These are phyloP conservation scores for Termitomyces sp. DNA, from an alignment of 768 basidiomycete species.

Conservation along the genomic window DNA sequence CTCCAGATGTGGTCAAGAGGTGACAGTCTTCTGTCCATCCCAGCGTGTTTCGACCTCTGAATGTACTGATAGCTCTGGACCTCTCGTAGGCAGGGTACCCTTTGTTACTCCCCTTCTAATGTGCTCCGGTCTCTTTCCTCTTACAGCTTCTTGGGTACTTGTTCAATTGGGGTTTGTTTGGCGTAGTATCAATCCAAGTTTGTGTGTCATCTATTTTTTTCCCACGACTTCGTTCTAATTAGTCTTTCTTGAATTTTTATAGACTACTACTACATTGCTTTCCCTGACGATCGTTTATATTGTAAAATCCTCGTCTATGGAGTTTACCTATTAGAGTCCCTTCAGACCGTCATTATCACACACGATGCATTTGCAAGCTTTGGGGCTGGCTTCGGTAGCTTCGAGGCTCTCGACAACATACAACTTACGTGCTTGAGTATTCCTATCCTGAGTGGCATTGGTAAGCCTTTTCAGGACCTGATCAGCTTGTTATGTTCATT, in stretches of 20 bases:
- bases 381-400: slow-evolving; percentile 25
- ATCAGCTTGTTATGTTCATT: background rate
- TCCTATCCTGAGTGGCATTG: slow-evolving; percentile 27
- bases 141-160: slow-evolving; percentile 27
- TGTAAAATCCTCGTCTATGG: slow-evolving; percentile 26
- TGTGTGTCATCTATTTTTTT: slow-evolving; percentile 18
- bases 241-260: background rate
- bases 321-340: slow-evolving; percentile 26
- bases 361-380: slow-evolving; percentile 26
- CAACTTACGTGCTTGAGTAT: slow-evolving; percentile 25
- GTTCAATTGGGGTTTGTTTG: slow-evolving; percentile 27
- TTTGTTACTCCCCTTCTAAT: background rate
- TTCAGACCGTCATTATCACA: slow-evolving; percentile 25
- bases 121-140: background rate
- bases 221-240: background rate
- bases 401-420: slow-evolving; percentile 21
- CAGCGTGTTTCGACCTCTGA: background rate
- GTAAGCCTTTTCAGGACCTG: slow-evolving; percentile 12
- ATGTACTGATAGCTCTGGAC: slow-evolving; percentile 15
- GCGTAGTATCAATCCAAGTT: slow-evolving; percentile 28
- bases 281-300: slow-evolving; percentile 23
- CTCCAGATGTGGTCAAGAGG: slow-evolving; percentile 16
- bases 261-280: slow-evolving; percentile 32
- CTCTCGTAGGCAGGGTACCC: slow-evolving; percentile 13
- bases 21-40: background rate